These are phyloP conservation scores for Pseudozyma tsukubaensis DNA, from an alignment of 1,284 basidiomycete genomes.

Conservation along the genomic window DNA sequence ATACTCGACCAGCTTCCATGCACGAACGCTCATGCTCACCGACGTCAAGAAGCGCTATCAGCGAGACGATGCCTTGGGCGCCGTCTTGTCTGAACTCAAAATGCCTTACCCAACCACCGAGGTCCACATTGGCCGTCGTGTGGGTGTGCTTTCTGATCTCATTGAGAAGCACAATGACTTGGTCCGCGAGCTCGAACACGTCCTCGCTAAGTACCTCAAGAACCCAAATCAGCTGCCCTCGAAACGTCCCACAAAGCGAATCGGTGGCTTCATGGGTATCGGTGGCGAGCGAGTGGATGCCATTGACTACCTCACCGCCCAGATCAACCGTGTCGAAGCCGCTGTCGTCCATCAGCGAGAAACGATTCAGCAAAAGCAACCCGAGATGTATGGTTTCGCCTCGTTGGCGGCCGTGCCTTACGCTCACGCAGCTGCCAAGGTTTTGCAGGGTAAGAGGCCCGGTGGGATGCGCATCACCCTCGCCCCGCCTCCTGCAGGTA, in stretches of 20 bases:
- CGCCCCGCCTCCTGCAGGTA: slow-evolving; percentile 61
- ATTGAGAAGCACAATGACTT: slow-evolving; percentile 87
- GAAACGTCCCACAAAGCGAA: slow-evolving; percentile 79
- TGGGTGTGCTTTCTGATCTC: slow-evolving; percentile 80
- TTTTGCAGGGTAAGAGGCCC: slow-evolving; percentile 49
- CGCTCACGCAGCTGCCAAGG: slow-evolving; percentile 64
- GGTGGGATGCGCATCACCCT: slow-evolving; percentile 55
- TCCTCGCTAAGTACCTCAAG: slow-evolving; percentile 83
- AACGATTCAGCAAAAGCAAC: slow-evolving; percentile 55
- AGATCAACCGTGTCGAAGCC: slow-evolving; percentile 60
- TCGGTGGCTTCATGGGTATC: slow-evolving; percentile 78
- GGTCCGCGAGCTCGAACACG: slow-evolving; percentile 83
- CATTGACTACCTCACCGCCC: slow-evolving; percentile 58
- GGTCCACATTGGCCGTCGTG: slow-evolving; percentile 81
- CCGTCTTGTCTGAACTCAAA: slow-evolving; percentile 72
- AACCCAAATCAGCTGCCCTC: slow-evolving; percentile 79
- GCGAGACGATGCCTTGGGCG: slow-evolving; percentile 75
- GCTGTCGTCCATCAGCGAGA: slow-evolving; percentile 71
- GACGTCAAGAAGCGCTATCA: slow-evolving; percentile 79
- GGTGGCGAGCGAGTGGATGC: slow-evolving; percentile 77
- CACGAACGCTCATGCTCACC: slow-evolving; percentile 75
- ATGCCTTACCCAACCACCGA: slow-evolving; percentile 85
- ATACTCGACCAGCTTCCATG: slow-evolving; percentile 71
- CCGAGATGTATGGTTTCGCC: slow-evolving; percentile 66
- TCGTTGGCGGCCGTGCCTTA: slow-evolving; percentile 63